A percentile compares a stretch with the other conserved stretches of the same genome.
Conservation (phyloP, 2,329 filamentous ascomycete genomes). For the Phialophora verrucosa region DNA sequence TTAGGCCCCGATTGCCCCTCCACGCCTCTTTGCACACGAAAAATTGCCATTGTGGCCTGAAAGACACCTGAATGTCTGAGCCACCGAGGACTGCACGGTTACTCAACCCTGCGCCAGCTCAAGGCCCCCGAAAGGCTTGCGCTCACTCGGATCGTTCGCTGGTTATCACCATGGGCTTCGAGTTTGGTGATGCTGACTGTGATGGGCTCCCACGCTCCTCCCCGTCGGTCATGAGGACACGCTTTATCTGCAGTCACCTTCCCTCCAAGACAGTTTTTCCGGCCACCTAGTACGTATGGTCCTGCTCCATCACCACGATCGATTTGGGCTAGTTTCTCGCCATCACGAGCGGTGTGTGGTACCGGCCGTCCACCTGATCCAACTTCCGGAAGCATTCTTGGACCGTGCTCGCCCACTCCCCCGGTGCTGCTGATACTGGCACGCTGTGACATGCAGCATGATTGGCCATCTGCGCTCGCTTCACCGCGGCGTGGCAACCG, state of each 20-base stretch:
- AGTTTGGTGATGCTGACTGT: slow-evolving; percentile 18
- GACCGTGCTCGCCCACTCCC: slow-evolving; percentile 25
- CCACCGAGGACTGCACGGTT: not conserved
- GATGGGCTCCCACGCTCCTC: not conserved
- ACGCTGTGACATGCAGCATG: slow-evolving; percentile 23
- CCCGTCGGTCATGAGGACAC: slow-evolving; percentile 22
- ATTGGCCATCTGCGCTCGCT: slow-evolving; percentile 26
- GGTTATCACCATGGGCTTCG: not conserved
- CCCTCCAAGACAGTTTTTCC: not conserved
- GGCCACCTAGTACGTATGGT: not conserved
- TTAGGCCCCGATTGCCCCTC: slow-evolving; percentile 11
- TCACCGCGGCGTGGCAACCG: slow-evolving; percentile 27
- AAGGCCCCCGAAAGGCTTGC: not conserved
- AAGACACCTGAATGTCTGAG: not conserved
- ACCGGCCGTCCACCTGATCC: slow-evolving; percentile 11
- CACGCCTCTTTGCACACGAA: not conserved
- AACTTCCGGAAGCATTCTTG: slow-evolving; percentile 10
- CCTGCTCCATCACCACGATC: not conserved
- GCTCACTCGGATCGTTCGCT: not conserved
- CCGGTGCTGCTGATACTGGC: slow-evolving; percentile 30
- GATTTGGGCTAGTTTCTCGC: slow-evolving; percentile 5
- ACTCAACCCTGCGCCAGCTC: not conserved
- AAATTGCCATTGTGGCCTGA: not conserved
- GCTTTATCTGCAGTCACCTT: slow-evolving; percentile 7
- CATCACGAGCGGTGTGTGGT: slow-evolving; percentile 14